Evolutionary conservation across 2,329 filamentous ascomycete genomes (phyloP).

Genomic region (Xylariaceae sp.): DNA sequence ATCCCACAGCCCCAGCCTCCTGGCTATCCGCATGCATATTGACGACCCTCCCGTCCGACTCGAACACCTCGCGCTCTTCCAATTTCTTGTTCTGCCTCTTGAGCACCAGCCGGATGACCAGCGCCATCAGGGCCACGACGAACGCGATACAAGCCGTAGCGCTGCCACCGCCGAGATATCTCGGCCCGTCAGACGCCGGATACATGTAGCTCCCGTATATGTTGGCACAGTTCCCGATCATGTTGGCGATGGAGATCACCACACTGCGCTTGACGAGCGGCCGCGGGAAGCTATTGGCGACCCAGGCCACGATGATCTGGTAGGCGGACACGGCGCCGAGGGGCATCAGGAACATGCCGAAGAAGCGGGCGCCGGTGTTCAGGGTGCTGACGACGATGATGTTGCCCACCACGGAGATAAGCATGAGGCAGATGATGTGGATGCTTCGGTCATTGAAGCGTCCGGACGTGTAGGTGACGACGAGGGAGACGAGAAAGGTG

Average conservation of each 20-base stretch:
- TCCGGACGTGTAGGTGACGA: slow-evolving; percentile 51
- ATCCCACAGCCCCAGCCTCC: slow-evolving; percentile 13
- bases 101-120: slow-evolving; percentile 49
- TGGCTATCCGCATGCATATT: slow-evolving; percentile 3
- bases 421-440: slow-evolving; percentile 51
- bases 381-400: slow-evolving; percentile 50
- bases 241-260: slow-evolving; percentile 62
- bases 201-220: slow-evolving; percentile 48
- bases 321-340: slow-evolving; percentile 49
- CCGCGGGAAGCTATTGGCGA: slow-evolving; percentile 68
- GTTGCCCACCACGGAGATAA: slow-evolving; percentile 49
- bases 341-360: slow-evolving; percentile 60
- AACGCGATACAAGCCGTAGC: slow-evolving; percentile 61
- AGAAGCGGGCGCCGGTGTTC: slow-evolving; percentile 49
- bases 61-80: slow-evolving; percentile 38
- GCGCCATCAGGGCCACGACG: slow-evolving; percentile 51
- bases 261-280: slow-evolving; percentile 63
- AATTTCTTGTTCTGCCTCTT: slow-evolving; percentile 57
- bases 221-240: slow-evolving; percentile 57
- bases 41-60: slow-evolving; percentile 11
- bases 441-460: slow-evolving; percentile 50
- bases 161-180: slow-evolving; percentile 49
- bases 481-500: slow-evolving; percentile 49
- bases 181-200: slow-evolving; percentile 34
- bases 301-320: slow-evolving; percentile 60